Conservation (phyloP, 495 filamentous ascomycete species). For the Friedmanniomyces simplex region DNA sequence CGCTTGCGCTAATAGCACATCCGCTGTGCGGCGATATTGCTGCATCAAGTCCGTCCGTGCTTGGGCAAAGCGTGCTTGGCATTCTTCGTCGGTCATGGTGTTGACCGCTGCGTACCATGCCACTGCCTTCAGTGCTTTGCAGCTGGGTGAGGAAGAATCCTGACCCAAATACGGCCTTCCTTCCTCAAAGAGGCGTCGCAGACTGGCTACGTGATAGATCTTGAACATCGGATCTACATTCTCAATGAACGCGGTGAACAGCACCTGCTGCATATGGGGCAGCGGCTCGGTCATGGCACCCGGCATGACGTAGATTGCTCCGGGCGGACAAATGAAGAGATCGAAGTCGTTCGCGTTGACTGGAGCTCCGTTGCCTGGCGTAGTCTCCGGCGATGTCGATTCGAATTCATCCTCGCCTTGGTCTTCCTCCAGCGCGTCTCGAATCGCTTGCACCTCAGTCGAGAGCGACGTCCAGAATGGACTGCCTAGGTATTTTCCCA, state of each 20-base stretch:
- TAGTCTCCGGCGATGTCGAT: neutral
- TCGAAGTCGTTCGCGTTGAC: constrained; percentile 9
- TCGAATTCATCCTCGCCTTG: neutral
- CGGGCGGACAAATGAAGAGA: constrained; percentile 16
- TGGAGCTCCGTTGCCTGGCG: neutral
- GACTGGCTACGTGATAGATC: constrained; percentile 7
- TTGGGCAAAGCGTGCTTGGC: constrained; percentile 3
- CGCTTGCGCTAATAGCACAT: constrained; percentile 17
- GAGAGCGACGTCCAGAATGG: constrained; percentile 14
- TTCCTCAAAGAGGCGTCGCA: constrained; percentile 6
- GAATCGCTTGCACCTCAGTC: constrained; percentile 16
- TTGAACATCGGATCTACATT: constrained; percentile 17
- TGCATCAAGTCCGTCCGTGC: constrained; percentile 3
- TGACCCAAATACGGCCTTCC: constrained; percentile 14
- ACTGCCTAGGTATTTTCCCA: constrained; percentile 15
- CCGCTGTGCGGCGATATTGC: constrained; percentile 6
- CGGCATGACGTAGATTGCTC: constrained; percentile 16
- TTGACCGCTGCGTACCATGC: constrained; percentile 17
- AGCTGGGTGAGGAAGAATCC: neutral
- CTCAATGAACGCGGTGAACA: constrained; percentile 5
- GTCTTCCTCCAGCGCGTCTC: constrained; percentile 19
- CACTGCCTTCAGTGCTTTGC: constrained; percentile 9
- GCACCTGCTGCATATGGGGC: neutral
- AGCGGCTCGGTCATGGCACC: constrained; percentile 15
- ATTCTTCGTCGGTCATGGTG: constrained; percentile 10